phyloP scores from a whole-genome alignment of 257 asterid species.

The Paulownia fortunei region DNA sequence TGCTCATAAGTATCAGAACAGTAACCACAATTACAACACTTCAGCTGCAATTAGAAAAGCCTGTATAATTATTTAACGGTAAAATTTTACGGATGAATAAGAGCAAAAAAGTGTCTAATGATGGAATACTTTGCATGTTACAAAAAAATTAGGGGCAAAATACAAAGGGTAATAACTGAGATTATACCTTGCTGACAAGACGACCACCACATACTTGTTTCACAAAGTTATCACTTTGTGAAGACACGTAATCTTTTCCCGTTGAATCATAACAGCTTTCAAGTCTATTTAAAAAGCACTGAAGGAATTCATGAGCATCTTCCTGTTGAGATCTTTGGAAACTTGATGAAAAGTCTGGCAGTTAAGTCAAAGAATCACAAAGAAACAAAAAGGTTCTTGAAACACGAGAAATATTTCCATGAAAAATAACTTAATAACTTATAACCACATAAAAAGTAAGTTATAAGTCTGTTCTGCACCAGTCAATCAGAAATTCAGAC shows the following conservation, averaged over 20 bases:
- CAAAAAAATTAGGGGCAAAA: neutral
- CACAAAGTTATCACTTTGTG: constrained; percentile 43
- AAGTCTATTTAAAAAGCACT: constrained; percentile 58
- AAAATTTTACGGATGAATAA: neutral
- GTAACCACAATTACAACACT: constrained; percentile 86
- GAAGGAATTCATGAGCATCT: constrained; percentile 65
- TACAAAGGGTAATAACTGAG: neutral
- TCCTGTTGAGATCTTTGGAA: constrained; percentile 53
- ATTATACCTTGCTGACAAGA: constrained; percentile 57
- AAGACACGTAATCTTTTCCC: neutral
- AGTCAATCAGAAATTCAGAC: neutral
- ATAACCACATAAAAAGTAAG: neutral
- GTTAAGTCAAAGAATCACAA: constrained; percentile 42
- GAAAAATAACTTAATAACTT: neutral
- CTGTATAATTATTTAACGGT: neutral
- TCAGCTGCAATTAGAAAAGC: constrained; percentile 62
- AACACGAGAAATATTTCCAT: neutral
- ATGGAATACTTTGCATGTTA: neutral
- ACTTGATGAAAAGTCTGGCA: constrained; percentile 51
- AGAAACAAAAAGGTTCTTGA: constrained; percentile 25
- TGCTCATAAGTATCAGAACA: constrained; percentile 85
- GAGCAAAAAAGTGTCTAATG: neutral
- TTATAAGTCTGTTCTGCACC: neutral
- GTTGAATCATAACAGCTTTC: constrained; percentile 34
- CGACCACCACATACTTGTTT: constrained; percentile 57